These are phyloP conservation scores for Colletotrichum acutatum DNA, from an alignment of 2,329 filamentous ascomycete species.

Conservation along the genomic window DNA sequence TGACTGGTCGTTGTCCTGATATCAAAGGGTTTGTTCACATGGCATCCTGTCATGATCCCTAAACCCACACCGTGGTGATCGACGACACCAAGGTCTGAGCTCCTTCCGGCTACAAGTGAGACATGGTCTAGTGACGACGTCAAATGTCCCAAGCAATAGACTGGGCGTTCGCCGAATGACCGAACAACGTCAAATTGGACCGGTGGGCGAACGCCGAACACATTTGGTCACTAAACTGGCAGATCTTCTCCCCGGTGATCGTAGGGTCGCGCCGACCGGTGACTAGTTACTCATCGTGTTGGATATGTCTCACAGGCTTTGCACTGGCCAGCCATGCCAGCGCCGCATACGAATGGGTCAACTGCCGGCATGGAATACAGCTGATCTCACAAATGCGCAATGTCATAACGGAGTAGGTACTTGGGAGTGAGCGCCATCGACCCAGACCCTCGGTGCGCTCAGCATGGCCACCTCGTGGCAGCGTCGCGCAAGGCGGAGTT, in stretches of 20 bases:
- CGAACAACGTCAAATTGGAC: background rate
- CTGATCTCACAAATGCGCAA: background rate
- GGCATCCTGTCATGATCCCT: background rate
- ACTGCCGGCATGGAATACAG: constrained; percentile 8
- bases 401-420: background rate
- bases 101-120: background rate
- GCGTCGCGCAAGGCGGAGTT: background rate
- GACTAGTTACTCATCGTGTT: background rate
- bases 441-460: constrained; percentile 10
- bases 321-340: background rate
- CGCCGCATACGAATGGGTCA: background rate
- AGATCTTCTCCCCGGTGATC: constrained; percentile 18
- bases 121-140: background rate
- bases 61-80: background rate
- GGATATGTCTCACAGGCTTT: background rate
- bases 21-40: background rate
- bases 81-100: background rate
- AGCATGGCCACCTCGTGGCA: constrained; percentile 34
- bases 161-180: background rate
- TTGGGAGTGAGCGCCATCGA: background rate
- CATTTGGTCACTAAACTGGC: background rate
- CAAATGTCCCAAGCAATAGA: background rate
- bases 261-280: background rate
- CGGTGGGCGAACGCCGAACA: background rate
- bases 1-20: background rate